Evolutionary conservation across 306 rosid species (phyloP).

Genomic region (Ormosia emarginata): DNA sequence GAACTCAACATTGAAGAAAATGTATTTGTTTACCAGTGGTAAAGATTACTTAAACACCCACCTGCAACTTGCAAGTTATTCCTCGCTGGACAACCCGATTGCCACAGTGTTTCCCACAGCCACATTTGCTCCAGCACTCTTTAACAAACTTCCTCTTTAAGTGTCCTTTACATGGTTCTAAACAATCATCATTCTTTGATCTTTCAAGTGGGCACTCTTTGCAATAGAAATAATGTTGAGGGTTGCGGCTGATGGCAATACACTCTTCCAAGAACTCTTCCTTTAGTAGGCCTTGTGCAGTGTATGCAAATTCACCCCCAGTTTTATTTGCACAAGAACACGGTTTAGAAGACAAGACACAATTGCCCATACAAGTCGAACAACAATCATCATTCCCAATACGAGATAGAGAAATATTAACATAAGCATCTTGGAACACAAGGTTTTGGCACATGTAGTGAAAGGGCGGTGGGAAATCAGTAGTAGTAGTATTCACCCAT

Average conservation of each 20-base stretch:
- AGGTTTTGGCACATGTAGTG: constrained; percentile 57
- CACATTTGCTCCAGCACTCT: constrained; percentile 96
- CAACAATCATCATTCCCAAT: constrained; percentile 70
- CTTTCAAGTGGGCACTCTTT: constrained; percentile 74
- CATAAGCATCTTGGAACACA: constrained; percentile 60
- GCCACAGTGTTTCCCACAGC: constrained; percentile 80
- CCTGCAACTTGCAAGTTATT: constrained; percentile 83
- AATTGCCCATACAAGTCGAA: constrained; percentile 76
- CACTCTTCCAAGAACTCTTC: constrained; percentile 74
- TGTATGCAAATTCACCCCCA: constrained; percentile 71
- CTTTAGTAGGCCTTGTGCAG: constrained; percentile 58
- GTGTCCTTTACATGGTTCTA: constrained; percentile 96
- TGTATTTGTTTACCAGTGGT: background rate
- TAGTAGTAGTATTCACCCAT: constrained; percentile 58
- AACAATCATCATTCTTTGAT: constrained; percentile 56
- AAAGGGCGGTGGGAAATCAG: constrained; percentile 55
- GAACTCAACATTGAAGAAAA: constrained; percentile 16
- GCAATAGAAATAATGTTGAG: constrained; percentile 58
- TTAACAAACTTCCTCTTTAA: constrained; percentile 65
- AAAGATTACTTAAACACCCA: constrained; percentile 27
- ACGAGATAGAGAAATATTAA: constrained; percentile 53
- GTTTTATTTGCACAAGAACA: constrained; percentile 68
- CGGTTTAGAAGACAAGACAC: constrained; percentile 48
- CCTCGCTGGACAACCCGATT: constrained; percentile 95
- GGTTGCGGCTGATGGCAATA: constrained; percentile 51